phyloP scores from a whole-genome alignment of 345 rosid genomes.

The Eucalyptus viminalis region DNA sequence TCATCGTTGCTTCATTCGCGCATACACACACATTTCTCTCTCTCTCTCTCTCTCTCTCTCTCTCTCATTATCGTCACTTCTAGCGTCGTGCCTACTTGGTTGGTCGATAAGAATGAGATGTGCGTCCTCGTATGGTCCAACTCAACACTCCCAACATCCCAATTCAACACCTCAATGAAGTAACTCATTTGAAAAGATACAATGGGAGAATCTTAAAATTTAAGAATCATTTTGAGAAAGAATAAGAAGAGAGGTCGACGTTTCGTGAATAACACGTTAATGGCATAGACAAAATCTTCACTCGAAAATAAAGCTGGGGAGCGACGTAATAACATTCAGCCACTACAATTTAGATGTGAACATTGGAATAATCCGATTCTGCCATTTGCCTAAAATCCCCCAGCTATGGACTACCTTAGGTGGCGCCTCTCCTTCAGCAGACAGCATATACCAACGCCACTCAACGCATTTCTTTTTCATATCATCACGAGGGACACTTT shows the following conservation, averaged over 20 bases:
- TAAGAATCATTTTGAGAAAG: neutral
- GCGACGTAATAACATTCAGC: neutral
- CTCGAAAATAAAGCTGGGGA: neutral
- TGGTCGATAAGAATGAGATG: neutral
- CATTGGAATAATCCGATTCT: neutral
- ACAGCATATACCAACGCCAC: neutral
- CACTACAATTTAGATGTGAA: neutral
- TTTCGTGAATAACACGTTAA: neutral
- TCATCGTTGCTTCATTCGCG: neutral
- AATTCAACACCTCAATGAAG: neutral
- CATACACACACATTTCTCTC: neutral
- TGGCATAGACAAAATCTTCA: neutral
- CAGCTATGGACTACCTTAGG: neutral
- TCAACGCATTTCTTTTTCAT: neutral
- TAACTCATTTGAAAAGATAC: neutral
- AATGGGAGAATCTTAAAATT: neutral
- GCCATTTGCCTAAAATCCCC: neutral
- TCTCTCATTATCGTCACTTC: neutral
- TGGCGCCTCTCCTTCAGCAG: neutral
- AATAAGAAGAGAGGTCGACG: neutral
- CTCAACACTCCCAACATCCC: neutral
- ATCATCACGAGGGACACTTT: neutral
- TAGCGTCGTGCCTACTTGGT: neutral
- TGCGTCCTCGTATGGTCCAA: neutral
- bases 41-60: neutral